Percentiles rank a stretch among this genome's conserved stretches.
These are phyloP conservation scores for Skeletonema marinoi DNA, from an alignment of 108 stramenopile species.

Conservation along the genomic window DNA sequence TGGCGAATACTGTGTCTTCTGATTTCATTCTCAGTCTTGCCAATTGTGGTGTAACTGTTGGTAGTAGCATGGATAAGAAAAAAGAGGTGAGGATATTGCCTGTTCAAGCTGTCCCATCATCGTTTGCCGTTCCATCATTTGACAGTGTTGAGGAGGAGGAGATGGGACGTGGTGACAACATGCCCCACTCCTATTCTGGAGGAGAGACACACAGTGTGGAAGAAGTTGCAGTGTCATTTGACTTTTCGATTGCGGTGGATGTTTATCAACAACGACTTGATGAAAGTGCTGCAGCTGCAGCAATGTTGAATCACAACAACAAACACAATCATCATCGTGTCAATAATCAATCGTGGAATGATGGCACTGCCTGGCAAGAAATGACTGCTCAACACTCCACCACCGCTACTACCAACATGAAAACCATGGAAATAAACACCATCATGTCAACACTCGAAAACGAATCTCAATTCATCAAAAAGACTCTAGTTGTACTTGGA, in stretches of 20 bases:
- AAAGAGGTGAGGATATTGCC: conserved; percentile 1
- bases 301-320: neutral
- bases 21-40: conserved; percentile 22
- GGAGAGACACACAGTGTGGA: neutral
- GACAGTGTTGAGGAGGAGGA: neutral
- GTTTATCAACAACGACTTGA: neutral
- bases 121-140: conserved; percentile 14
- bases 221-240: conserved; percentile 25
- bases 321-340: too few relatives aligned
- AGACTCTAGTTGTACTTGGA: conserved; percentile 8
- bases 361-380: neutral
- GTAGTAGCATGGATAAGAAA: neutral
- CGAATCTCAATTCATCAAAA: conserved; percentile 18
- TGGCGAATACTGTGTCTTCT: neutral
- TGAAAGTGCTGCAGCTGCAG: neutral
- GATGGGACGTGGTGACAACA: neutral
- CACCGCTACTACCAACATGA: neutral
- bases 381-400: neutral
- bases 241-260: conserved; percentile 9
- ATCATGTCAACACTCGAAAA: conserved; percentile 11
- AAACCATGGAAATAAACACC: neutral
- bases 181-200: neutral
- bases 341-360: neutral
- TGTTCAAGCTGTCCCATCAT: conserved; percentile 13
- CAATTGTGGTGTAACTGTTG: conserved; percentile 1